Base-by-base conservation (phyloP, 1,284 basidiomycete genomes). In the Melampsora americana region DNA sequence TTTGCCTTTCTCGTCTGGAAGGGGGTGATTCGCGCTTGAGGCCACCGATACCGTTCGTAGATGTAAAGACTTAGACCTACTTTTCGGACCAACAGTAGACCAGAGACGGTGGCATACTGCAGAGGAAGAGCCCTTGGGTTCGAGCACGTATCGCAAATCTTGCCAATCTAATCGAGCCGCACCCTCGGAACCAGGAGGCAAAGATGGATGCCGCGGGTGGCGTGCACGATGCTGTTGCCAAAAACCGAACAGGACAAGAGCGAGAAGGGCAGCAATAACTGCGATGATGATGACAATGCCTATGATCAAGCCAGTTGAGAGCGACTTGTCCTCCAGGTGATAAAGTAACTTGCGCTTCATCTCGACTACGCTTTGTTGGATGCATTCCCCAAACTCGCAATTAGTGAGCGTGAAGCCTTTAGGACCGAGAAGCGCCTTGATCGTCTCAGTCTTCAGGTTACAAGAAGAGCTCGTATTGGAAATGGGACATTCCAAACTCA, bases 321-420 rank as follows among this genome's bases (percentile, higher is more conserved):
- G 87, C 30, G 83, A 81, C 30, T 82, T 84, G 18, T 81, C 80
- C 5, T 79, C 76, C 4, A 70, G 71, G 62, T 78, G 65, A 42
- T 42, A 4, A 14, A 78, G 61, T 12, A 77, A 66, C 5, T 66
- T 79, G 74, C 1, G 82, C 77, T 1, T 83, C 78, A 82, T 84
- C 81, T 92, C 89, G 71, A 95, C 88, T 32, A 91, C 88, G 74
- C 85, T 87, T 82, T 94, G 91, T 9, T 87, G 83, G 20, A 95
- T 88, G 81, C 93, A 95, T 83, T 96, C 93, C 32, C 93, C 93
- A 79, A 90, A 92, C 0, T 83, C 84, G 82, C 93, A 95, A 0
- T 86, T 87, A 67, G 86, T 85, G 16, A 96, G 84, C 1, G 85
- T 81, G 7, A 96, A 87, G 0, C 93, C 93, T 32, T 83, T 81